These are phyloP conservation scores for Podospora pseudopauciseta DNA, from an alignment of 495 filamentous ascomycete genomes.

Conservation along the genomic window DNA sequence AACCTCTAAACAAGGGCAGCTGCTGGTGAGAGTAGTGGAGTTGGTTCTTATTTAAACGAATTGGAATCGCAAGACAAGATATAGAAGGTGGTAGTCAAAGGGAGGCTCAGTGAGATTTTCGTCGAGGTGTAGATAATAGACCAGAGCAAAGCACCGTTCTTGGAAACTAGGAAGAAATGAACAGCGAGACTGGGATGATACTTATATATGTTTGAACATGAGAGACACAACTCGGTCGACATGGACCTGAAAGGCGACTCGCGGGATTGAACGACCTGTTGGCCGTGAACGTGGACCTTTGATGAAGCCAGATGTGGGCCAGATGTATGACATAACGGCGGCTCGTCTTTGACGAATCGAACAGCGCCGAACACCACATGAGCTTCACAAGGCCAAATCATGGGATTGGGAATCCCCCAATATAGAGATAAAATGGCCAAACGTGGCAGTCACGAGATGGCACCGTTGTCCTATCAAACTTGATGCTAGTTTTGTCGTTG, in stretches of 20 bases:
- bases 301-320: slow-evolving; percentile 3
- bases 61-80: not conserved
- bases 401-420: not conserved
- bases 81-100: slow-evolving; percentile 1
- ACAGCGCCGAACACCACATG: not conserved
- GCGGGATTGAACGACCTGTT: slow-evolving; percentile 1
- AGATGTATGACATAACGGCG: slow-evolving; percentile 22
- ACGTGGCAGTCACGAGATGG: slow-evolving; percentile 3
- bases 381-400: not conserved
- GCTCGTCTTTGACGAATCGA: not conserved
- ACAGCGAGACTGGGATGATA: not conserved
- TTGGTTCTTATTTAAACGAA: not conserved
- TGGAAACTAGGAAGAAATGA: not conserved
- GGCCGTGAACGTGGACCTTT: slow-evolving; percentile 10
- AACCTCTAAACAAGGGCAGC: not conserved
- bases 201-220: not conserved
- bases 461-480: not conserved
- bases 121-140: not conserved
- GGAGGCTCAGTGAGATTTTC: not conserved
- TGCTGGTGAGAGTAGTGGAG: not conserved
- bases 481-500: not conserved
- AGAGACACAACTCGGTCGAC: not conserved
- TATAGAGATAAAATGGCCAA: not conserved
- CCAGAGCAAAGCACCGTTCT: not conserved
- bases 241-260: not conserved